Base-by-base conservation (phyloP, 805 yeast species). In the Hanseniaspora valbyensis region DNA sequence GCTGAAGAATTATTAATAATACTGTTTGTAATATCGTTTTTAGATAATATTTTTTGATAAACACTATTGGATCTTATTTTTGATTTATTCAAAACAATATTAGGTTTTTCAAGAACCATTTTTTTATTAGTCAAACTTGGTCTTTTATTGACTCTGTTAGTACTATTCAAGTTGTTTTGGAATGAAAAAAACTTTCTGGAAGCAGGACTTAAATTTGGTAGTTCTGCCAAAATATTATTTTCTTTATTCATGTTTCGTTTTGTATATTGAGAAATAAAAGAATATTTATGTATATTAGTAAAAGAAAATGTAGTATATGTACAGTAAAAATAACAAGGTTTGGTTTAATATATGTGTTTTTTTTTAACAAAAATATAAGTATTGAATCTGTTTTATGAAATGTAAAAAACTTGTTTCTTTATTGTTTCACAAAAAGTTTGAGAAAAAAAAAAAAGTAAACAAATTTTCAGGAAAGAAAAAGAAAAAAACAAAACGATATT, bases 231-330 rank as follows among this genome's bases (percentile, higher is more conserved):
- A 24, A 26, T 12, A 10, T 24, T 46, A 19, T 39, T 37, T 13
- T 46, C 44, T 32, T 46, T 46, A 6, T 39, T 37, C 50, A 46
- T 46, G 5, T 25, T 28, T 9, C n/a, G n/a, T n/a, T n/a, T n/a
- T n/a, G n/a, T n/a, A n/a, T n/a, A n/a, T n/a, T n/a, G 8, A 24
- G 10, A 38, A 38, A 24, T 38, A n/a, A 34, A 16, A 16, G 4
- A 34, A 6, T 6, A 19, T 5, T 4, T 34, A 16, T n/a, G 13
- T 5, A 13, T 32, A 34, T 4, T 18, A 16, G 39, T 34, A n/a
- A n/a, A n/a, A n/a, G n/a, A n/a, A n/a, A n/a, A n/a, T n/a, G n/a
- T n/a, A n/a, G n/a, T n/a, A n/a, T n/a, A n/a, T n/a, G n/a, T n/a
- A n/a, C n/a, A n/a, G n/a, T n/a, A n/a, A n/a, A n/a, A n/a, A n/a